Base-by-base conservation (phyloP, 306 rosid species). In the Castanopsis chinensis region DNA sequence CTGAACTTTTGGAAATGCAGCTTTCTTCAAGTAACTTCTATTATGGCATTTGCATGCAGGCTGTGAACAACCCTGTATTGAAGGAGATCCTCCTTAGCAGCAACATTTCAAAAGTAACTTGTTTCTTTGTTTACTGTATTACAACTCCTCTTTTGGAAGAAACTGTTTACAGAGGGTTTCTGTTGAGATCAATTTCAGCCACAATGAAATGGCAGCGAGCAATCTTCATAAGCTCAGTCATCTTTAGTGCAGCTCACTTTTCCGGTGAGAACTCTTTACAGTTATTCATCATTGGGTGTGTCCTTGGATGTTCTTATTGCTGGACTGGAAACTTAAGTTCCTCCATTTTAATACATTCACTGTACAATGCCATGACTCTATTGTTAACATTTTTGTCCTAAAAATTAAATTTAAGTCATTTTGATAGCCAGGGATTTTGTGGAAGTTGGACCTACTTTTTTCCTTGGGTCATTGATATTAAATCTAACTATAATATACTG, bases 121-220 rank as follows among this genome's bases (percentile, higher is more conserved):
- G 91, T 77, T 82, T 85, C 49, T 71, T 86, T 60, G 88, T 83
- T 63, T 90, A 89, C 67, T 94, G 98, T 72, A 57, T 88, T 77
- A 70, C 86, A 51, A 84, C 92, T 73, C 98, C 98, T 23, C 41
- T 94, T 54, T 80, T 92, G 82, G 97, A 92, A 83, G 98, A 91
- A 82, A 77, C 83, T 75, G 85, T 94, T 58, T 94, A 89, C 57
- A 88, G 97, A 79, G 92, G 96, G n/a, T 94, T 90, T 85, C 83
- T 94, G 61, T 75, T 94, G 71, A 83, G 89, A 28, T 90, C 94
- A 57, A 82, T 94, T 61, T 84, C 86, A 33, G 84, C 96, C 35
- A 68, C 86, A 61, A 86, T 83, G 94, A 72, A 88, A 79, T 94
- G 97, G 94, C 93, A 77, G 73, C 81, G 90, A 69, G 96, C 97